Conservation (phyloP, 2,329 filamentous ascomycete species). For the Xylariales sp. region DNA sequence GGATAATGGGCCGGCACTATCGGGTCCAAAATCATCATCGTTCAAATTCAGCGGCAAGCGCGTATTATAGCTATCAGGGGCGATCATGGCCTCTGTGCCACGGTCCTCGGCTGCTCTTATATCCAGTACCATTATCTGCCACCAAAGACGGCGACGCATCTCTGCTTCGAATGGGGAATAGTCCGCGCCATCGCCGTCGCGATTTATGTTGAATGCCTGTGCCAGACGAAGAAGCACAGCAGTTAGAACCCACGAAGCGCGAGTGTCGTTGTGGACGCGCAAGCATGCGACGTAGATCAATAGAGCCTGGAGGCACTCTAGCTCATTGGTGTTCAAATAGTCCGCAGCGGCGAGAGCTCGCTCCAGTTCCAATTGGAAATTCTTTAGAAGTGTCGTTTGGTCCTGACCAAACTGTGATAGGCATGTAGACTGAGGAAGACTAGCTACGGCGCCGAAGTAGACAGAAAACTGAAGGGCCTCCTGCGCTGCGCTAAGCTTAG, state of each 20-base stretch:
- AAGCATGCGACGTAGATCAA: slow-evolving; percentile 37
- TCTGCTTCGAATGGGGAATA: slow-evolving; percentile 50
- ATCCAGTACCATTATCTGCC: slow-evolving; percentile 60
- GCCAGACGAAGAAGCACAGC: slow-evolving; percentile 37
- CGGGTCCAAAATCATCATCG: slow-evolving; percentile 44
- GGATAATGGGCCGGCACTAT: slow-evolving; percentile 25
- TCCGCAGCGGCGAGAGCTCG: slow-evolving; percentile 35
- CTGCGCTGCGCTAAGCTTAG: slow-evolving; percentile 14
- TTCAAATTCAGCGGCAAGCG: slow-evolving; percentile 47
- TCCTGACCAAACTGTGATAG: slow-evolving; percentile 26
- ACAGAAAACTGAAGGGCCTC: slow-evolving; percentile 38
- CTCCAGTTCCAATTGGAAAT: slow-evolving; percentile 30
- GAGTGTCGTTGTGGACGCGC: slow-evolving; percentile 29
- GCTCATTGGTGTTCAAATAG: slow-evolving; percentile 34
- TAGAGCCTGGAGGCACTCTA: slow-evolving; percentile 36
- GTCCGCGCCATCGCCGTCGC: slow-evolving; percentile 31
- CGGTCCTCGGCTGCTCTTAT: slow-evolving; percentile 49
- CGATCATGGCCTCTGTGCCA: slow-evolving; percentile 41
- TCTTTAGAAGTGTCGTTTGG: slow-evolving; percentile 23
- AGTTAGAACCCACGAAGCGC: slow-evolving; percentile 37
- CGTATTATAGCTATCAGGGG: slow-evolving; percentile 39
- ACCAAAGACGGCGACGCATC: slow-evolving; percentile 58
- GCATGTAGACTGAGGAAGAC: slow-evolving; percentile 26
- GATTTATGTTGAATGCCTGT: slow-evolving; percentile 37
- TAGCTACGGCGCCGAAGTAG: slow-evolving; percentile 35